Base-by-base conservation (phyloP, 2,329 filamentous ascomycete genomes). In the Phaeosphaeria sp. region DNA sequence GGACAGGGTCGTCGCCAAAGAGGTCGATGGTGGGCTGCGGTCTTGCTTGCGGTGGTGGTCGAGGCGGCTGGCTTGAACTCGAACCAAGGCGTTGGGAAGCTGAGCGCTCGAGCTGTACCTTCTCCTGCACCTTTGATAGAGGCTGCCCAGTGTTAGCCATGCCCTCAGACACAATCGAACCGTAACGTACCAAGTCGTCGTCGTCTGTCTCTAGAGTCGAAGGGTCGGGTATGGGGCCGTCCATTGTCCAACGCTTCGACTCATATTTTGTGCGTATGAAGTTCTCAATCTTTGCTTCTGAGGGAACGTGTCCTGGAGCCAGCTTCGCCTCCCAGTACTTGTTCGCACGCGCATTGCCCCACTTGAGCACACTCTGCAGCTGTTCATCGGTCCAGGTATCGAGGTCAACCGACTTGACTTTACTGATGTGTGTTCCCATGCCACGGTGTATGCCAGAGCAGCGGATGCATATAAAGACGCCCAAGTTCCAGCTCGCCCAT, bases 181-280 rank as follows among this genome's bases (percentile, higher is more conserved):
- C 73, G 4, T 84, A 17, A 90, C 88, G 71, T 71, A 87, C 84
- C 73, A 88, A 81, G 76, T 98, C 93, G 71, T 97, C 94, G 53
- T 88, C 93, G 17, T 92, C 91, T 15, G 82, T 87, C 74, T 96
- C 92, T 51, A 99, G 80, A 1, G 90, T 91, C 2, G 91, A 85
- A n/a, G 96, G 95, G 75, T 98, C 93, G 5, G 96, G 96, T 74
- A 96, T 94, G 5, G 88, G 89, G 1, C 95, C 95, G 60, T 99
- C 95, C 93, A 98, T 98, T n/a, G 93, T 90, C 95, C 95, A 99
- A 81, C 96, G 86, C 86, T 97, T 98, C 53, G 95, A 90, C 78
- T 99, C 95, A 79, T 99, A 99, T 80, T 99, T 99, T 55, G 96
- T 99, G 66, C 95, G 89, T 71, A 99, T 98, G 74, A 99, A 99